These are phyloP conservation scores for Sambucus nigra DNA, from an alignment of 129 eudicot species.

Conservation along the genomic window DNA sequence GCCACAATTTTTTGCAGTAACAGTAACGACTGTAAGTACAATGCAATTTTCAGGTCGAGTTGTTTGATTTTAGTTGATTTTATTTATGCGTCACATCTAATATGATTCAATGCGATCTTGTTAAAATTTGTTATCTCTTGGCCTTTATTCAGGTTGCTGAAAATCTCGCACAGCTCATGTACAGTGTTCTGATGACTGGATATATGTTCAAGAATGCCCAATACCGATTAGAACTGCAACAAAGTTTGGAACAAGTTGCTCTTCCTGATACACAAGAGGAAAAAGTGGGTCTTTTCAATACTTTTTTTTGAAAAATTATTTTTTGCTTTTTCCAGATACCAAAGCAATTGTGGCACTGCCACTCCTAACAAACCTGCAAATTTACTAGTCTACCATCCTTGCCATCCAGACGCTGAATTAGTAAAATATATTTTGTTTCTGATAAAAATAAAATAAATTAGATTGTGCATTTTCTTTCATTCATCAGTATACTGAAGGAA, in stretches of 20 bases:
- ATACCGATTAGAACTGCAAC: conserved; percentile 84
- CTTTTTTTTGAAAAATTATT: too few relatives aligned
- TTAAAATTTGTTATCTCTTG: neutral
- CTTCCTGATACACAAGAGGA: conserved; percentile 78
- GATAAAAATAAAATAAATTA: too few relatives aligned
- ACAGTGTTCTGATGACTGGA: conserved; percentile 97
- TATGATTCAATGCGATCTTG: neutral
- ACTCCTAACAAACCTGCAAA: neutral
- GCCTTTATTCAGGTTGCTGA: conserved; percentile 74
- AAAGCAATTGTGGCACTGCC: neutral
- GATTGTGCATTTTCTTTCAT: too few relatives aligned
- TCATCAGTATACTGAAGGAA: too few relatives aligned
- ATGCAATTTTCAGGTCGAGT: conserved; percentile 2
- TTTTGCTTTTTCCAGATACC: neutral
- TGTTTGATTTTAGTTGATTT: neutral
- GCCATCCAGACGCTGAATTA: neutral
- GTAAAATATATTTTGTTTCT: too few relatives aligned
- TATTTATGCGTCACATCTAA: neutral
- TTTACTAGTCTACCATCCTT: neutral
- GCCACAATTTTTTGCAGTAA: conserved; percentile 89
- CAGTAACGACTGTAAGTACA: conserved; percentile 84
- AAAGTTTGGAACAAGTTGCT: conserved; percentile 94
- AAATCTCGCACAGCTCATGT: conserved; percentile 98
- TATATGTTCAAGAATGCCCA: conserved; percentile 98
- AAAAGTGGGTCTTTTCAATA: conserved; percentile 29